Evolutionary conservation across 306 rosid species (phyloP), one percentile per base, ranked within the genome.

Genomic region (Castanea mollissima): DNA sequence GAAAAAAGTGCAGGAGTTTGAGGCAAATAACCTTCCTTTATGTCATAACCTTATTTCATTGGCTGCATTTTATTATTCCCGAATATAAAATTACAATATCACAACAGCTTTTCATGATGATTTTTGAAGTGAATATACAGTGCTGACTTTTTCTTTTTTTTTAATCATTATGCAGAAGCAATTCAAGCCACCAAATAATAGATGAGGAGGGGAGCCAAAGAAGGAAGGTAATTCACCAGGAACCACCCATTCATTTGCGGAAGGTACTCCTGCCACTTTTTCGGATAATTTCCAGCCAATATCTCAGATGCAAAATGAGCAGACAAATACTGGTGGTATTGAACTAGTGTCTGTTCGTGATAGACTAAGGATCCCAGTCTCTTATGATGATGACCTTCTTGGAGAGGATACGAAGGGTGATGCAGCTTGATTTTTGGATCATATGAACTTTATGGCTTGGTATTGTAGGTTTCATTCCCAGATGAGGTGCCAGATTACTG

Each of bases 1-100:
- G 99, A 88, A 83, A 74, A 90, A 90, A 71, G 89, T 92, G 6
- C 92, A 72, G 86, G 98, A 92, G 51, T 95, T 92, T 55, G 99
- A 94, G 97, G 99, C n/a, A 23, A 63, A 38, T 5, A 35, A 38
- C 10, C 49, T 18, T 80, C 57, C 68, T 38, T 78, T 55, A 51
- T 38, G 6, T 77, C 62, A 35, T 71, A 64, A 57, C 52, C 19
- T 76, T 76, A 21, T 55, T 25, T 29, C n/a, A 63, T 3, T 27
- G 6, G 69, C 69, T 14, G 64, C 75, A 32, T 55, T 15, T 14
- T 18, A 34, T 55, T 21, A 32, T 55, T 31, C 19, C 16, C 6
- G 35, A 69, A 14, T 60, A 4, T 41, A 32, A n/a, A 29, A 70
- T 64, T 64, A 15, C 11, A 5, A n/a, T 63, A 60, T 76, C 32